phyloP scores from a whole-genome alignment of 257 asterid genomes.

The Nicotiana noctiflora region DNA sequence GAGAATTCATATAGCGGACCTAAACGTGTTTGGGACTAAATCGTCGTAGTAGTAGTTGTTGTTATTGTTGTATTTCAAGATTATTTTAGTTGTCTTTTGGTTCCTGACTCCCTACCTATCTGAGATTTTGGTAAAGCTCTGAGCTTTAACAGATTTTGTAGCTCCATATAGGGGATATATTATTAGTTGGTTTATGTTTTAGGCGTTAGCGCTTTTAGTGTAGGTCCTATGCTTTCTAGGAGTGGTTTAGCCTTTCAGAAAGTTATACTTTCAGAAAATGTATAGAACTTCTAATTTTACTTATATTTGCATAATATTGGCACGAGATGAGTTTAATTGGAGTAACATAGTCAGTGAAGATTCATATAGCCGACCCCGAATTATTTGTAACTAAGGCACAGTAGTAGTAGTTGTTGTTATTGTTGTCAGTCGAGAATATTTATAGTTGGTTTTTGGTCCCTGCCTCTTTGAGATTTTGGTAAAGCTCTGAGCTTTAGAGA shows the following conservation, averaged over 20 bases:
- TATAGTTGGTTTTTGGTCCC: background rate
- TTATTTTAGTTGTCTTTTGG: background rate
- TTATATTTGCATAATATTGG: background rate
- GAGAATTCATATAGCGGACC: too few species aligned
- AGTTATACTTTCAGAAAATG: background rate
- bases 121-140: background rate
- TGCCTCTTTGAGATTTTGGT: background rate
- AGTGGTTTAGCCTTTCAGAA: background rate
- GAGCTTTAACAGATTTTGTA: background rate
- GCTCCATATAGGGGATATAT: background rate
- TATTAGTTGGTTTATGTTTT: background rate
- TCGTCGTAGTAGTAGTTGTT: background rate
- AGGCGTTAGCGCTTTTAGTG: background rate
- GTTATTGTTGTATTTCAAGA: background rate
- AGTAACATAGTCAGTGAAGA: background rate
- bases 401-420: background rate
- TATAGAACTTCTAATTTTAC: background rate
- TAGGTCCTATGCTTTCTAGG: background rate
- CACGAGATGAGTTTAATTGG: background rate
- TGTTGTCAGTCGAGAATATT: background rate
- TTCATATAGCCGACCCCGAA: background rate
- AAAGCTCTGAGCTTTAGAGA: background rate
- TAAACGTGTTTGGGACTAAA: background rate
- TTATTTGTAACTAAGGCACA: background rate
- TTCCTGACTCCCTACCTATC: background rate